phyloP scores from a whole-genome alignment of 2,329 filamentous ascomycete genomes.

The Cordyceps cicadae region DNA sequence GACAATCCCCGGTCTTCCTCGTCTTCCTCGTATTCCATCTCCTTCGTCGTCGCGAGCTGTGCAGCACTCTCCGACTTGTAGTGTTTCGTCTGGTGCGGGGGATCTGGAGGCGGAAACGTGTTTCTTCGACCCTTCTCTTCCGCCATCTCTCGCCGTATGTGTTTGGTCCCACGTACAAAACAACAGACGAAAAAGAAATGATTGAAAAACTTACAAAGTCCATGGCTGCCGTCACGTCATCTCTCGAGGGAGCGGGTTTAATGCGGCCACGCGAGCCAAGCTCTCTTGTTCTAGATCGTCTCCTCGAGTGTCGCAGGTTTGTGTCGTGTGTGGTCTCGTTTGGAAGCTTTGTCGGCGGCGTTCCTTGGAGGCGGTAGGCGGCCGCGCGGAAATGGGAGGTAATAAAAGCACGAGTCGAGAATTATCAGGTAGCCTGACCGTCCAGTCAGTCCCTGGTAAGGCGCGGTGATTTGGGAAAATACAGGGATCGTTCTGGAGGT shows the following conservation, averaged over 20 bases:
- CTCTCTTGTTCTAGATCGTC: not conserved
- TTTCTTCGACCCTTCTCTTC: not conserved
- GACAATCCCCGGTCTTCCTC: not conserved
- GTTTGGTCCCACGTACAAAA: not conserved
- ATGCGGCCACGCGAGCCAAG: not conserved
- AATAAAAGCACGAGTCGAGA: not conserved
- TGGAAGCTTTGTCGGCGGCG: not conserved
- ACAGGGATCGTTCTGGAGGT: not conserved
- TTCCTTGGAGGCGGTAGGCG: not conserved
- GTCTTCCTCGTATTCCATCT: not conserved
- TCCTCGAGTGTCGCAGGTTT: not conserved
- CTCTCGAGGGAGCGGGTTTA: conserved; percentile 19
- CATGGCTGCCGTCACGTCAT: conserved; percentile 44
- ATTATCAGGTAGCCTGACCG: not conserved
- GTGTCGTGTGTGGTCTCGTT: not conserved
- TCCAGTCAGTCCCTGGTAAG: not conserved
- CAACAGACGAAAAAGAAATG: not conserved
- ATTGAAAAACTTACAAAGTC: conserved; percentile 43
- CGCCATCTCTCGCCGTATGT: not conserved
- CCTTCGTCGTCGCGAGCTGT: no score
- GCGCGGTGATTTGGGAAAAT: not conserved
- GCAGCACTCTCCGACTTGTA: not conserved
- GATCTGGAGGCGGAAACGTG: not conserved
- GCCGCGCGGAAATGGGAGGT: not conserved
- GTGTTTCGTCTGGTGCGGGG: not conserved